Evolutionary conservation across 306 rosid genomes (phyloP), one percentile per base, ranked within the genome.

Genomic region (Trichosanthes truncata): DNA sequence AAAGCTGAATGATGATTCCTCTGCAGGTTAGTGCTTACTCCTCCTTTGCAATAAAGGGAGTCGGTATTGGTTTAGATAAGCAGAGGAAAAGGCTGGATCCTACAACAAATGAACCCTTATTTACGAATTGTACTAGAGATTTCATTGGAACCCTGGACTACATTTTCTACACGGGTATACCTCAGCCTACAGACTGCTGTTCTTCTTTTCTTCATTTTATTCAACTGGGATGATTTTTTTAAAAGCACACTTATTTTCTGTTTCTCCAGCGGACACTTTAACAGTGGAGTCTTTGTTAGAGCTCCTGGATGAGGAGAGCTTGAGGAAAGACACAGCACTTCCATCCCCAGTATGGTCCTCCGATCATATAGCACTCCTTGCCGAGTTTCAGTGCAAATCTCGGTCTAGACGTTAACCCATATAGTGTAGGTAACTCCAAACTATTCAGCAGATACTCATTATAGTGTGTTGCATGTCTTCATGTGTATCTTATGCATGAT

Each of bases 291-390:
- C 97, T 69, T 88, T 95, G 41, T 84, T 95, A 90, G 99, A 95
- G 90, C 91, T 95, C 85, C 82, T 95, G 88, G 99, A 95, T 51
- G 99, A 93, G 89, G 97, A 91, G 79, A 90, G 94, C 84, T 90
- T 95, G 88, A 91, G 97, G 90, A 95, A 93, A 87, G 97, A 93
- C 86, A 93, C 99, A 29, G 99, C 97, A 25, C 97, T 95, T 87
- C 99, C 99, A 84, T 95, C 99, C 59, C 99, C 97, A 41, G 97
- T 90, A 86, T 95, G 99, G 99, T 93, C 99, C 84, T 95, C 99
- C 9, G 97, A 95, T 91, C 99, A 95, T 81, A 90, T 91, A 78
- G 99, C 99, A 61, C 96, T 95, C 78, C 88, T 95, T 79, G 99
- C 96, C 3, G 97, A 90, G 84, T 93, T 95, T 49, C 99, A 93